A percentile compares a stretch with the other conserved stretches of the same genome.
These are phyloP conservation scores for Suillus subluteus DNA, from an alignment of 768 basidiomycete species.

Conservation along the genomic window DNA sequence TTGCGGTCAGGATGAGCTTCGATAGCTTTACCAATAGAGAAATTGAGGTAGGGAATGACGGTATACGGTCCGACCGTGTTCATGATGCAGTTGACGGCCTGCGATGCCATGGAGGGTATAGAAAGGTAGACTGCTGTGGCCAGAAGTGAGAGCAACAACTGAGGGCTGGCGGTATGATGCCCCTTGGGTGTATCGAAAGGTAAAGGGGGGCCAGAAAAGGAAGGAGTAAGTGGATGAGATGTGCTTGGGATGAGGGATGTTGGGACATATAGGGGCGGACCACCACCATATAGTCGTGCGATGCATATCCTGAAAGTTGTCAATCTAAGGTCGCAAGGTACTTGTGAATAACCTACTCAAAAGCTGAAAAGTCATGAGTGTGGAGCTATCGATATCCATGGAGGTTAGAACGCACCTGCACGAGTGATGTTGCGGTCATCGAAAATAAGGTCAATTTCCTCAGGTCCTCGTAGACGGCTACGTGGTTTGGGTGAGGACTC, in stretches of 20 bases:
- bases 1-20: constrained; percentile 46
- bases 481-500: constrained; percentile 50
- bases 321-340: constrained; percentile 11
- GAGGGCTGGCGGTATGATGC: constrained; percentile 77
- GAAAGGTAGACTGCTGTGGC: constrained; percentile 88
- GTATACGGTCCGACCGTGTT: constrained; percentile 81
- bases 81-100: constrained; percentile 73
- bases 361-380: constrained; percentile 53
- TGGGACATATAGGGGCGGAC: constrained; percentile 73
- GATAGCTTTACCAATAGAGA: constrained; percentile 77
- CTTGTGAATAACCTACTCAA: constrained; percentile 67
- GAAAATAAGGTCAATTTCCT: constrained; percentile 71
- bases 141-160: constrained; percentile 83
- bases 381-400: constrained; percentile 5
- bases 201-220: constrained; percentile 46
- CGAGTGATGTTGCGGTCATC: constrained; percentile 90
- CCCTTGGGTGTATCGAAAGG: constrained; percentile 43
- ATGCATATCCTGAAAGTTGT: constrained; percentile 69
- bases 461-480: constrained; percentile 34
- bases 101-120: constrained; percentile 73
- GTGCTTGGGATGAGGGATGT: constrained; percentile 67
- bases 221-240: constrained; percentile 69
- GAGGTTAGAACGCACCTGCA: constrained; percentile 56
- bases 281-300: constrained; percentile 84
- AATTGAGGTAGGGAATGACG: constrained; percentile 74